Evolutionary conservation across 179 eudicot species (phyloP).

Genomic region (Camellia oleifera): DNA sequence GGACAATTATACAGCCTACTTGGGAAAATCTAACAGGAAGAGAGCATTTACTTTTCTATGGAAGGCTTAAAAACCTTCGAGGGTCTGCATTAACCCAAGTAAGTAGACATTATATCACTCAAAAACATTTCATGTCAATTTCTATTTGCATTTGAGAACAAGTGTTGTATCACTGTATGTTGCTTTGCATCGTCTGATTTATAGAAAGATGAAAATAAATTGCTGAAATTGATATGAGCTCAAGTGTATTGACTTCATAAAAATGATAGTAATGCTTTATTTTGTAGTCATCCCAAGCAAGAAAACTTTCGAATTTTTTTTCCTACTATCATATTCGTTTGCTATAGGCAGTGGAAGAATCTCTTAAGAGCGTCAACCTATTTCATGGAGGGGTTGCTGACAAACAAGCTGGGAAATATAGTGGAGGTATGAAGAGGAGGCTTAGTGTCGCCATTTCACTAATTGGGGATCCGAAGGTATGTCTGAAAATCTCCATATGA

Average conservation of each 20-base stretch:
- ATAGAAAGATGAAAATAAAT: neutral
- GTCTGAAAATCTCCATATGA: neutral
- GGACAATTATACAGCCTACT: constrained; percentile 53
- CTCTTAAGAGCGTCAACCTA: constrained; percentile 71
- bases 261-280: too few species aligned
- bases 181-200: neutral
- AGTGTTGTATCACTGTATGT: constrained; percentile 14
- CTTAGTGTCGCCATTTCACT: constrained; percentile 94
- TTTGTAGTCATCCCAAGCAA: neutral
- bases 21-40: constrained; percentile 88
- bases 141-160: neutral
- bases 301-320: neutral
- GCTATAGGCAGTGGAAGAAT: constrained; percentile 83
- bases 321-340: neutral
- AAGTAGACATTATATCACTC: constrained; percentile 19
- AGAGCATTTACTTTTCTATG: constrained; percentile 88
- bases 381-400: constrained; percentile 85
- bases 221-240: neutral
- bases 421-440: constrained; percentile 98
- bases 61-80: constrained; percentile 86
- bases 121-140: neutral
- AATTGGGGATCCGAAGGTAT: constrained; percentile 90
- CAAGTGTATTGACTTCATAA: too few species aligned
- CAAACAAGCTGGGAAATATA: constrained; percentile 75
- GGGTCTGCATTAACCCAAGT: constrained; percentile 65